A percentile compares a stretch with the other conserved stretches of the same genome.
These are phyloP conservation scores for Debaryomyces hansenii DNA, from an alignment of 805 yeast genomes.

Conservation along the genomic window DNA sequence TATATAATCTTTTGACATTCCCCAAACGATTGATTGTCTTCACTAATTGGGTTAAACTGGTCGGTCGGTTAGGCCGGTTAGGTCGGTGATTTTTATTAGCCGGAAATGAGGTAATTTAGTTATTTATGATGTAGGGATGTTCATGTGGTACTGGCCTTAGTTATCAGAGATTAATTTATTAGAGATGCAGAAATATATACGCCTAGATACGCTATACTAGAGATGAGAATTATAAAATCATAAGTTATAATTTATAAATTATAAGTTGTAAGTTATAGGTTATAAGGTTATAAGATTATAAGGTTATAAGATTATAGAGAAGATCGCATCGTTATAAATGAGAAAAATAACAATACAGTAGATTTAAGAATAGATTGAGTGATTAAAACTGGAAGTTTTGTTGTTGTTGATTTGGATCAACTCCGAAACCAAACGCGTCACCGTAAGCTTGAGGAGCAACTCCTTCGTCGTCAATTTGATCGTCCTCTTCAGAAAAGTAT, in stretches of 20 bases:
- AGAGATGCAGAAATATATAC: not conserved
- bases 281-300: too few species aligned
- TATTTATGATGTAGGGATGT: too few species aligned
- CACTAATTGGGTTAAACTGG: too few species aligned
- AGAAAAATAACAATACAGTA: not conserved
- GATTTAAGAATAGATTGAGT: not conserved
- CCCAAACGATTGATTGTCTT: too few species aligned
- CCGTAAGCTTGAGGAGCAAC: constrained; percentile 78
- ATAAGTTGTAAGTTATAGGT: too few species aligned
- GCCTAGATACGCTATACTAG: not conserved
- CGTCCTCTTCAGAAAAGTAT: constrained; percentile 83
- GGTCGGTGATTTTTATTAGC: too few species aligned
- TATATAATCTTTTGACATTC: too few species aligned
- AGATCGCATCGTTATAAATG: not conserved
- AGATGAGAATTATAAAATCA: not conserved
- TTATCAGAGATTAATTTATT: not conserved
- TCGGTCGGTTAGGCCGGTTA: too few species aligned
- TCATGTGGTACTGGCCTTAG: too few species aligned
- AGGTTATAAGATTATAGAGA: not conserved
- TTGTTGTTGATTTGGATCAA: constrained; percentile 57
- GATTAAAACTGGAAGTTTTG: constrained; percentile 50
- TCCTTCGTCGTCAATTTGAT: constrained; percentile 61
- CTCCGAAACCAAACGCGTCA: constrained; percentile 86
- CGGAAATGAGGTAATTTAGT: too few species aligned
- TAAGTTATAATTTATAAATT: too few species aligned